Conservation (phyloP, 371 early-diverging fungal genomes). For the Rhizopus delemar region DNA sequence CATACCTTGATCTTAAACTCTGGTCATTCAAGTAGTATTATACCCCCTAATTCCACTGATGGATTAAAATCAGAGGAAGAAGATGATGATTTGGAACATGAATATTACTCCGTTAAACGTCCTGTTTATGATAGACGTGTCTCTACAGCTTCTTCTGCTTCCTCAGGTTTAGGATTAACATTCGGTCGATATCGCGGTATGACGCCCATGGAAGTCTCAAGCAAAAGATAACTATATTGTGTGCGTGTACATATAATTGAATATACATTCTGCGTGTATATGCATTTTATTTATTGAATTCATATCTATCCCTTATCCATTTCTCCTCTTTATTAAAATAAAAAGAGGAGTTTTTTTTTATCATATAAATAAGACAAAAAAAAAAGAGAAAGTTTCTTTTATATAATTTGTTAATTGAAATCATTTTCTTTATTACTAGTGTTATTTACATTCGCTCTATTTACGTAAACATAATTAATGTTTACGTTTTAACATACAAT, state of each 20-base stretch:
- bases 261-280: too few species aligned
- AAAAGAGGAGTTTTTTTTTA: background rate
- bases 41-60: slow-evolving; percentile 7
- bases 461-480: background rate
- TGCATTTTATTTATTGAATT: background rate
- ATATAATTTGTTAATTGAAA: background rate
- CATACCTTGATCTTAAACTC: slow-evolving; percentile 26
- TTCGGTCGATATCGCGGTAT: slow-evolving; percentile 27
- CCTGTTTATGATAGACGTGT: slow-evolving; percentile 15
- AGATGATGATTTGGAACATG: slow-evolving; percentile 5
- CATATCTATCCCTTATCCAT: background rate
- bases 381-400: background rate
- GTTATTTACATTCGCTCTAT: slow-evolving; percentile 1
- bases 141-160: slow-evolving; percentile 22
- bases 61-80: slow-evolving; percentile 17
- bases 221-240: background rate
- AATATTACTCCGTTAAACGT: background rate
- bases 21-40: slow-evolving; percentile 16
- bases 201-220: slow-evolving; percentile 23
- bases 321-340: background rate
- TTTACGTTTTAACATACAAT: slow-evolving; percentile 60
- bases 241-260: too few species aligned
- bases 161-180: slow-evolving; percentile 25
- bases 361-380: too few species aligned
- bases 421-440: background rate